Conservation (phyloP, 768 basidiomycete species). For the Inosperma sp. region DNA sequence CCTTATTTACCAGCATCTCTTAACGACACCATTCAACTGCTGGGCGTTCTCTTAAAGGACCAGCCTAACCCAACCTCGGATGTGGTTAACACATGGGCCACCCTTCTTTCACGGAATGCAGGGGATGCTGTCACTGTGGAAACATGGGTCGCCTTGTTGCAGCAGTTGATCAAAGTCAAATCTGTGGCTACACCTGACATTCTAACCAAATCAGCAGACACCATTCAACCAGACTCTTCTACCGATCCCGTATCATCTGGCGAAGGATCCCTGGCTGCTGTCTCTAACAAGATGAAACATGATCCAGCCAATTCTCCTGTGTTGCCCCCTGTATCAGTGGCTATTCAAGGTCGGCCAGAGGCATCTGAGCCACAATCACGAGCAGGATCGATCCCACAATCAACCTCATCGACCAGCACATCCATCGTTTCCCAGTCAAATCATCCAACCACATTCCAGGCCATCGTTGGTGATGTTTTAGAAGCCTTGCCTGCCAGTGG, state of each 20-base stretch:
- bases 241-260: background rate
- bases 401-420: too few relatives aligned
- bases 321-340: too few relatives aligned
- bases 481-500: slow-evolving; percentile 15
- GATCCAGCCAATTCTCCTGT: background rate
- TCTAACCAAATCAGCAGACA: slow-evolving; percentile 20
- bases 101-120: slow-evolving; percentile 16
- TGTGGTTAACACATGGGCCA: slow-evolving; percentile 31
- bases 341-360: too few relatives aligned
- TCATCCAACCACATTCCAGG: slow-evolving; percentile 1
- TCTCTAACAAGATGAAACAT: background rate
- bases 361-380: too few relatives aligned
- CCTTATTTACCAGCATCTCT: slow-evolving; percentile 17
- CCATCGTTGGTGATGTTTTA: slow-evolving; percentile 19
- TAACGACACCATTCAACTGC: slow-evolving; percentile 18
- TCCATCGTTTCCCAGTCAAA: too few relatives aligned
- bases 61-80: slow-evolving; percentile 22
- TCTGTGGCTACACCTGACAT: background rate
- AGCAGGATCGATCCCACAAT: too few relatives aligned
- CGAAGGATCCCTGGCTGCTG: background rate
- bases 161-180: background rate
- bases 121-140: slow-evolving; percentile 21
- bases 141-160: slow-evolving; percentile 16
- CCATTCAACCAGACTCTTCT: slow-evolving; percentile 10
- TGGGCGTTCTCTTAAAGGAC: slow-evolving; percentile 19